Base-by-base conservation (phyloP, 208 protist genomes). In the Wallacemonas rigidus region DNA sequence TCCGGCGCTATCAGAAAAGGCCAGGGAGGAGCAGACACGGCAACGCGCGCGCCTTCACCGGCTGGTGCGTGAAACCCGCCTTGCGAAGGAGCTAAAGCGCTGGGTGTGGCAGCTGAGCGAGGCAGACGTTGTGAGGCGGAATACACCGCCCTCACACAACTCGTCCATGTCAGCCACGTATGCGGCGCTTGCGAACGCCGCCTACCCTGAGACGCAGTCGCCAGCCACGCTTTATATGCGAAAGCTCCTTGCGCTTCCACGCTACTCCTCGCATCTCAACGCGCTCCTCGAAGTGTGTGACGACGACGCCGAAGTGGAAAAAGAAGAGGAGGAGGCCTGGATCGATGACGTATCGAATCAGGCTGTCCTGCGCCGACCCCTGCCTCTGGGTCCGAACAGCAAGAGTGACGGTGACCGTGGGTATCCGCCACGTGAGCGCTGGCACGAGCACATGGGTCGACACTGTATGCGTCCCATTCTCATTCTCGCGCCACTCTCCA, bases 401-500 rank as follows among this genome's bases (percentile, higher is more conserved):
- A 58, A 36, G 15, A 12, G 15, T 17, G 6, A 36, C 54, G n/a
- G 54, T 8, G n/a, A 58, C 54, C 6, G 54, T 17, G 14, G 47
- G 26, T 26, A 26, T 38, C 12, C 12, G 14, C 35, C 0, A 51
- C 43, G 50, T 45, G 67, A 45, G 26, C 55, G 44, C 6, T 39
- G 61, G 5, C 41, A 72, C 35, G 68, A 53, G 55, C 47, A 60
- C 36, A 6, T 60, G 3, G 55, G 45, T 3, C 45, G 58, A 0
- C 58, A 14, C 14, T 74, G 61, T 11, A 80, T 87, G 44, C 78
- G 71, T 0, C 84, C 84, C 0, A 74, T 86, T 43, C 77, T 89
- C 35, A 80, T 89, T 55, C 55, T 88, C 54, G 83, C 83, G 0
- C 83, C 83, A 8, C 80, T 88, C 54, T 80, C 76, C 44, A 88